phyloP scores from a whole-genome alignment of 306 rosid species.

The Myrica gale region DNA sequence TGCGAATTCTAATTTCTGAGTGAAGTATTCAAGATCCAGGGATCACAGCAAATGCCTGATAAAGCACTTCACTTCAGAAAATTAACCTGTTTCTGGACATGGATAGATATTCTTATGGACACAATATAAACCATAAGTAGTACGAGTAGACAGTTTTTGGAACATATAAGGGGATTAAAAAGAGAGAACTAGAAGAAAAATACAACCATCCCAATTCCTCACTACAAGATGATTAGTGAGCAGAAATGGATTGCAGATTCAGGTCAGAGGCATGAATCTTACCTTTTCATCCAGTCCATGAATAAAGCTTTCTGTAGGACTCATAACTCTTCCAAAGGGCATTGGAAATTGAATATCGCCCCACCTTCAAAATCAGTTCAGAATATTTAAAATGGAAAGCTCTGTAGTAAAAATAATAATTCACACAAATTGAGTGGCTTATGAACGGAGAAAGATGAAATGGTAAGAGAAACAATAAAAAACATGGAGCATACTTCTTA shows the following conservation, averaged over 20 bases:
- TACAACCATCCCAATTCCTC: neutral
- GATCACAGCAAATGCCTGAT: neutral
- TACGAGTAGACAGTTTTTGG: neutral
- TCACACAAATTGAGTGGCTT: conserved; percentile 5
- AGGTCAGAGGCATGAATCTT: conserved; percentile 22
- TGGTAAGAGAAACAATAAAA: conserved; percentile 12
- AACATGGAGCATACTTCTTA: conserved; percentile 61
- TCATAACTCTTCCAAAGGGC: conserved; percentile 97
- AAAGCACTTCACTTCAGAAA: conserved; percentile 5
- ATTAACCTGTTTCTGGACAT: neutral
- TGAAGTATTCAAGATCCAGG: neutral
- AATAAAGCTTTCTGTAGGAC: conserved; percentile 70
- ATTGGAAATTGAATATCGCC: conserved; percentile 79
- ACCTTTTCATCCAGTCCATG: conserved; percentile 97
- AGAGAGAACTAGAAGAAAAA: conserved; percentile 9
- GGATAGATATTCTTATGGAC: neutral
- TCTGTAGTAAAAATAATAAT: conserved; percentile 13
- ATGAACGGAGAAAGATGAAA: conserved; percentile 18
- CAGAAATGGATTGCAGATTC: conserved; percentile 12
- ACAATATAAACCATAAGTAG: neutral
- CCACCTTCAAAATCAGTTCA: conserved; percentile 61
- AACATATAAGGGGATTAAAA: neutral
- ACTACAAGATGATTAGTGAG: conserved; percentile 11
- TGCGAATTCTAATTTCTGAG: conserved; percentile 4
- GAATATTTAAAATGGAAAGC: conserved; percentile 8